Evolutionary conservation across 208 protist genomes (phyloP), one percentile per base, ranked within the genome.

Genomic region (Trypanosoma mega): DNA sequence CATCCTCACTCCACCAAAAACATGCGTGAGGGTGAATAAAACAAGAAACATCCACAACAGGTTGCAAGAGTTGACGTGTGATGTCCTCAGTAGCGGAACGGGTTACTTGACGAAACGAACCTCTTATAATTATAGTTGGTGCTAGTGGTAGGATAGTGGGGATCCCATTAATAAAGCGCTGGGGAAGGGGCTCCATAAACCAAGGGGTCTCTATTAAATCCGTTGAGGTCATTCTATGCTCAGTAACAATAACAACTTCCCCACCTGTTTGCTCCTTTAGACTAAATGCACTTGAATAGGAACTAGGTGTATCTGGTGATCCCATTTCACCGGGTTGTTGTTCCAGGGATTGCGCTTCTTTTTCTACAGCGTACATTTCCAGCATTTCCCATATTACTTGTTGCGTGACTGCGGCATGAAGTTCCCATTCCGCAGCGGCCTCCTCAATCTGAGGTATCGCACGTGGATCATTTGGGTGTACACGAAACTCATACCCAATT

Each of bases 401-500:
- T 71, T 83, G 78, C 27, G 90, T 72, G 8, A 93, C 82, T 0
- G 61, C 77, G 7, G 78, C 74, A 52, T 96, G 90, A 44, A 92
- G 48, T 53, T 90, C 78, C 87, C 90, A 96, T 65, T 90, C 80
- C 0, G 49, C 66, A 0, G 79, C 85, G 2, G 75, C 83, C 6
- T 26, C 76, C 49, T 88, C 85, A 53, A 96, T 92, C 61, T 96
- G 90, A 26, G 73, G 72, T 21, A 30, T 29, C 4, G 79, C 82
- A 3, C 90, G 76, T n/a, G 87, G 85, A 55, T 96, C 90, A 12
- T 83, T 68, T 1, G 80, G 87, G 70, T 96, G 87, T 9, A 96
- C 87, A 49, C 87, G 87, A 46, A 96, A 96, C 56, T 96, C 90
- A 51, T 74, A 96, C 14, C 90, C 90, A 46, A 96, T 81, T 27